Evolutionary conservation across 805 yeast species (phyloP).

Genomic region (Wickerhamomyces kurtzmanii): DNA sequence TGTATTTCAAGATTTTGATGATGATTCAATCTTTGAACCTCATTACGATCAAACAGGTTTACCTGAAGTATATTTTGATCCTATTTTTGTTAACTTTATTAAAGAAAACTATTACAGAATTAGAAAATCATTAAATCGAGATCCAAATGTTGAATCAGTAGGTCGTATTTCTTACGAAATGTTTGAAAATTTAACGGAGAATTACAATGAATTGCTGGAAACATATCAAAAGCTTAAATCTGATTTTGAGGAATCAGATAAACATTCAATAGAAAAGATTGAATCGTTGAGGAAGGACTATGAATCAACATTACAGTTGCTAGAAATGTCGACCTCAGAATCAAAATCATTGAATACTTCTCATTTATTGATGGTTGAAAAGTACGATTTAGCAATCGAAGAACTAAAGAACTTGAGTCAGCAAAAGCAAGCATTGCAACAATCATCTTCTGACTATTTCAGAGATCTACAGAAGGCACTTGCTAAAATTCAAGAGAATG

Average conservation of each 20-base stretch:
- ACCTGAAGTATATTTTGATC: constrained; percentile 72
- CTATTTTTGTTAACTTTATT: constrained; percentile 51
- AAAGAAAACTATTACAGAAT: constrained; percentile 65
- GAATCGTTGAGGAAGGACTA: constrained; percentile 3
- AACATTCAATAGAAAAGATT: constrained; percentile 13
- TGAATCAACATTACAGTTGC: constrained; percentile 5
- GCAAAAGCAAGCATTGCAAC: constrained; percentile 21
- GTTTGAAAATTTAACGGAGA: constrained; percentile 21
- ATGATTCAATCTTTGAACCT: constrained; percentile 36
- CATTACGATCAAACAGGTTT: constrained; percentile 74
- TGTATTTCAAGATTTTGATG: constrained; percentile 46
- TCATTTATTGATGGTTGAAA: no score
- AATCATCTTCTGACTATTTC: constrained; percentile 22
- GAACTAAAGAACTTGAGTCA: constrained; percentile 17
- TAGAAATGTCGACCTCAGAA: background rate
- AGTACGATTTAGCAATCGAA: constrained; percentile 12
- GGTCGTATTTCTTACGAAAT: constrained; percentile 51
- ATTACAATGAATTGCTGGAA: constrained; percentile 24
- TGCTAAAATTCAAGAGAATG: constrained; percentile 8
- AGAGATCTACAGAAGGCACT: constrained; percentile 14
- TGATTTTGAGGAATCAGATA: constrained; percentile 20
- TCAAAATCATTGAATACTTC: no score
- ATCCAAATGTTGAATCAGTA: constrained; percentile 66
- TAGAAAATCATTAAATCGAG: constrained; percentile 59
- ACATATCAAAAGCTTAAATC: constrained; percentile 22